Base-by-base conservation (phyloP, 495 filamentous ascomycete genomes). In the Evernia prunastri region DNA sequence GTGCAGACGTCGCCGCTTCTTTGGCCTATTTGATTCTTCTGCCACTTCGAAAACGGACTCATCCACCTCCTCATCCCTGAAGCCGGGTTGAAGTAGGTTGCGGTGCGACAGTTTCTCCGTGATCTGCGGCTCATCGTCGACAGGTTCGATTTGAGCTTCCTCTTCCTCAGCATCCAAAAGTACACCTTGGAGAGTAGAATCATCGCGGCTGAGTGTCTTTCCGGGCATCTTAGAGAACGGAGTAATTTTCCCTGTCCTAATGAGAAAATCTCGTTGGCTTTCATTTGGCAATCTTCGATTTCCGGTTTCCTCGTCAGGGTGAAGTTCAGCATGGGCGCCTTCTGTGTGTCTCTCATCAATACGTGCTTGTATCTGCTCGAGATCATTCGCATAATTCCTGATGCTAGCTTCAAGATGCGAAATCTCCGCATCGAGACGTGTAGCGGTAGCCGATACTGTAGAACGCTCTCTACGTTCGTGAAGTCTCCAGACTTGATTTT, bases 211-310 rank as follows among this genome's bases (percentile, higher is more conserved):
- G 18, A 78, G 77, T 25, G 77, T 73, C 29, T 79, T 77, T 37
- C 79, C 80, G 51, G 81, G 79, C 69, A 92, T 81, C 59, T 85
- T 86, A 4, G 92, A 87, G 64, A 98, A 97, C 0, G 94, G 94
- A 0, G 94, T 98, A 68, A 98, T 98, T 74, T 97, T 96, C 59
- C 94, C 94, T 0, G 93, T 98, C 9, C 94, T 84, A 40, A 98
- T 92, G 57, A 98, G 82, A 72, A 90, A 97, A 36, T 95, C 91
- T 56, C 92, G 83, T 59, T 89, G 85, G 18, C 82, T 91, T 76
- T 97, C 94, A 68, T 87, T 86, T 20, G 89, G 85, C 64, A 92
- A 73, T 59, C 82, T 84, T 65, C 78, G 79, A 42, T 83, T 81
- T 7, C 79, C 80, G 56, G 69, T 69, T 3, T 73, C 74, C 29